Evolutionary conservation across 495 filamentous ascomycete genomes (phyloP).

Genomic region (Xylaria longipes): DNA sequence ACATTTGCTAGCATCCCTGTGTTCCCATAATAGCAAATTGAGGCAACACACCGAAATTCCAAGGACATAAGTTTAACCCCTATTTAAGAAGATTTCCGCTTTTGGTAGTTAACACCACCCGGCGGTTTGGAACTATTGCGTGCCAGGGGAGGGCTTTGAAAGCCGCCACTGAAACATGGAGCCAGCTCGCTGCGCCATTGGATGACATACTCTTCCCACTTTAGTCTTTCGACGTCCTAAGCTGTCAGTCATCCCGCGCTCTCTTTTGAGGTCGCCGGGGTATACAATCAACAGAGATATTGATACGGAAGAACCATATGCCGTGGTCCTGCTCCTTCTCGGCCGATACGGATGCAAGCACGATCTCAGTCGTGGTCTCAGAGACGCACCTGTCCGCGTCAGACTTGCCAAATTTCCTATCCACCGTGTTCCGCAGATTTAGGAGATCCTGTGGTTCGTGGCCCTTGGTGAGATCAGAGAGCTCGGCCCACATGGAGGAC

Average conservation of each 20-base stretch:
- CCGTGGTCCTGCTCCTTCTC: slow-evolving; percentile 6
- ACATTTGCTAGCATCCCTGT: neutral
- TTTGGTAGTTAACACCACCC: neutral
- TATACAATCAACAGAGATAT: slow-evolving; percentile 9
- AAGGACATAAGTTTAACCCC: neutral
- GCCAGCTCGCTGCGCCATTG: neutral
- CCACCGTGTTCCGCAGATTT: slow-evolving; percentile 4
- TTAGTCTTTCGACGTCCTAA: neutral
- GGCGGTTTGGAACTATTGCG: neutral
- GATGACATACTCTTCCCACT: neutral
- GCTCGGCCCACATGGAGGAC: slow-evolving; percentile 3
- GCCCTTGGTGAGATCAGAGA: slow-evolving; percentile 15
- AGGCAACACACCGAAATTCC: neutral
- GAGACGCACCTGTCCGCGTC: neutral
- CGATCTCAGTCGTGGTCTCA: neutral
- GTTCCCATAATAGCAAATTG: neutral
- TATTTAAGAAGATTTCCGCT: neutral
- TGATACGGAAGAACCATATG: neutral
- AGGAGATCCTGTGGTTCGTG: slow-evolving; percentile 5
- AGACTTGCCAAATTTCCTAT: slow-evolving; percentile 11
- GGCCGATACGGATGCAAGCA: slow-evolving; percentile 4
- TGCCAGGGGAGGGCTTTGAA: neutral
- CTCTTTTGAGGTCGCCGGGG: slow-evolving; percentile 8
- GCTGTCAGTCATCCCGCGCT: neutral
- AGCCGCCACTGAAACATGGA: neutral